Base-by-base conservation (phyloP, 2,329 filamentous ascomycete genomes). In the Penicillium griseofulvum region DNA sequence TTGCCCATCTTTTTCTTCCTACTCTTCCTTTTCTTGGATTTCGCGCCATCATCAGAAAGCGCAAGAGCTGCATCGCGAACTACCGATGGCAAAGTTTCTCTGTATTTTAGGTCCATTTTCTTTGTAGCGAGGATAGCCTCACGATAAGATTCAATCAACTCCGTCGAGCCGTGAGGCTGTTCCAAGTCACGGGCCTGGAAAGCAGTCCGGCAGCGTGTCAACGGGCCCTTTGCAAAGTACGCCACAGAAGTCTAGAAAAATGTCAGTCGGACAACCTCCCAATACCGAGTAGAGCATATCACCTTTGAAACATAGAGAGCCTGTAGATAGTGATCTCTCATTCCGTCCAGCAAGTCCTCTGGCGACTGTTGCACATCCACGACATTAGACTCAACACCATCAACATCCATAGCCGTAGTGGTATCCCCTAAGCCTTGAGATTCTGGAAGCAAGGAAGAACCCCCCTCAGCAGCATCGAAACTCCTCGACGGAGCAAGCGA, bases 181-280 rank as follows among this genome's bases (percentile, higher is more conserved):
- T 64, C 57, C 33, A 56, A 43, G n/a, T 61, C 68, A 11, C 65
- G 55, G 10, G 65, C 62, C 53, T 73, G 70, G 31, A 75, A 74
- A 48, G 71, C 69, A 37, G 68, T 72, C 31, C 78, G 74, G 28
- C 75, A 78, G 28, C 78, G 74, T 14, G 77, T 71, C 48, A 80
- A 65, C 16, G 78, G 78, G 5, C 78, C 78, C 67, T 81, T 81
- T 34, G 77, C 77, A 63, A 80, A 81, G 61, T 80, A 81, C 51
- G 78, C 78, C 51, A 81, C 66, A 28, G 77, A 79, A n/a, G 77
- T 74, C 70, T 78, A 46, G 12, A 28, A 26, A 55, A 55, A 10
- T n/a, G 24, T 37, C 33, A 54, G 54, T 68, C 17, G 67, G 60
- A 37, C 33, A 51, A 16, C 2, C 10, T 5, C 16, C 22, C 43